These are phyloP conservation scores for Colletotrichum sublineola DNA, from an alignment of 2,329 filamentous ascomycete species.

Conservation along the genomic window DNA sequence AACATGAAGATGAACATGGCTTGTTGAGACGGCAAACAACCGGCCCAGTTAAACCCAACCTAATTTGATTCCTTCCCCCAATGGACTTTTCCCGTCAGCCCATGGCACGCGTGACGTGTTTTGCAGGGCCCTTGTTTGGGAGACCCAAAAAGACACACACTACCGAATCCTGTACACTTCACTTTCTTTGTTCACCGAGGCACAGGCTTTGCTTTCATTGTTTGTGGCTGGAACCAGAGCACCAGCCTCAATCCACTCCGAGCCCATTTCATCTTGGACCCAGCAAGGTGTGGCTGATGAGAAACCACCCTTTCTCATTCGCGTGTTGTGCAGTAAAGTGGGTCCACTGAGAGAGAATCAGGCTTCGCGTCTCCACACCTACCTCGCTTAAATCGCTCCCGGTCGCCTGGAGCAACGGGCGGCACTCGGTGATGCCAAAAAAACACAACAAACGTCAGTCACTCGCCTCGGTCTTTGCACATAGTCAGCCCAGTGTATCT, in stretches of 20 bases:
- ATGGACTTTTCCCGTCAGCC: background rate
- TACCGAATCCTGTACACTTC: background rate
- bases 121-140: background rate
- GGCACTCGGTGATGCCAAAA: slow-evolving; percentile 23
- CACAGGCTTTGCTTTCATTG: background rate
- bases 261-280: background rate
- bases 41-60: too few relatives aligned
- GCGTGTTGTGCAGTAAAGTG: background rate
- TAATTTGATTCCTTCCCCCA: background rate
- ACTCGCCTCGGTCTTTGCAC: background rate
- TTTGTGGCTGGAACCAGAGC: slow-evolving; percentile 25
- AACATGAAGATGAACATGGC: background rate
- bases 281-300: slow-evolving; percentile 2
- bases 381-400: slow-evolving; percentile 41
- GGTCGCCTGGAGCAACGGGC: slow-evolving; percentile 40
- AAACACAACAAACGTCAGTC: slow-evolving; percentile 43
- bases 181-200: slow-evolving; percentile 14
- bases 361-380: slow-evolving; percentile 1
- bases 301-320: background rate
- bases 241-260: background rate
- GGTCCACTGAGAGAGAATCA: background rate
- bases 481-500: too few relatives aligned
- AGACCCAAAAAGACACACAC: background rate
- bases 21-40: background rate
- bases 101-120: background rate